A percentile compares a stretch with the other conserved stretches of the same genome.
These are phyloP conservation scores for Cichorium intybus DNA, from an alignment of 140 eudicot genomes.

Conservation along the genomic window DNA sequence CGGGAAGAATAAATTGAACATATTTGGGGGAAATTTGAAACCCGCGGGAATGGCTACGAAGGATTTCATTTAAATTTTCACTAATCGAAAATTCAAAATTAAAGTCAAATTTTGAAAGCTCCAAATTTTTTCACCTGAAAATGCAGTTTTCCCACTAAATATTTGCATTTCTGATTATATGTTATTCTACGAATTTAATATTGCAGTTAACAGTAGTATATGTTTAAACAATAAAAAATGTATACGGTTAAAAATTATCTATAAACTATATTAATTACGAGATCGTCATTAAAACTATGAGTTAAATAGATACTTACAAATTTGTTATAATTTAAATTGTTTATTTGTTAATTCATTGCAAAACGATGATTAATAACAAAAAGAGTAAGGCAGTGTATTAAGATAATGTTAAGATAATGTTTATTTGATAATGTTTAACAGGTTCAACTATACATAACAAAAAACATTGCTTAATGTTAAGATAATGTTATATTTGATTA, in stretches of 20 bases:
- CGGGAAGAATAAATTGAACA: conserved; percentile 2
- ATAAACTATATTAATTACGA: no score
- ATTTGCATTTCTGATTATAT: neutral
- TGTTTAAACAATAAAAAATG: no score
- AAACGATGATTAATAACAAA: no score
- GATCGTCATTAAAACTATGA: neutral
- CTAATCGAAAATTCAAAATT: conserved; percentile 14
- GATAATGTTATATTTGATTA: no score
- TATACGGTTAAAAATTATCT: neutral
- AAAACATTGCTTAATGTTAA: no score
- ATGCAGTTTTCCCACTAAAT: conserved; percentile 4
- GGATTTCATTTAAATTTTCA: conserved; percentile 6
- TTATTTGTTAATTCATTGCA: neutral
- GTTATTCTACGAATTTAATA: neutral
- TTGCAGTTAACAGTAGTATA: neutral
- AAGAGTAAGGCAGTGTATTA: no score
- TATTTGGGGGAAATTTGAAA: conserved; percentile 20
- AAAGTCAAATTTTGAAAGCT: conserved; percentile 8
- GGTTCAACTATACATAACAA: no score
- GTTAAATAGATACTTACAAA: neutral
- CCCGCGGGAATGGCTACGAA: conserved; percentile 23
- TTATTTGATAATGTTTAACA: no score
- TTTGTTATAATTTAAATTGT: neutral
- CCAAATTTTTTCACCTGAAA: neutral
- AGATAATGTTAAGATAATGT: no score